Evolutionary conservation across 768 basidiomycete genomes (phyloP), one percentile per base, ranked within the genome.

Genomic region (Asterophora parasitica): DNA sequence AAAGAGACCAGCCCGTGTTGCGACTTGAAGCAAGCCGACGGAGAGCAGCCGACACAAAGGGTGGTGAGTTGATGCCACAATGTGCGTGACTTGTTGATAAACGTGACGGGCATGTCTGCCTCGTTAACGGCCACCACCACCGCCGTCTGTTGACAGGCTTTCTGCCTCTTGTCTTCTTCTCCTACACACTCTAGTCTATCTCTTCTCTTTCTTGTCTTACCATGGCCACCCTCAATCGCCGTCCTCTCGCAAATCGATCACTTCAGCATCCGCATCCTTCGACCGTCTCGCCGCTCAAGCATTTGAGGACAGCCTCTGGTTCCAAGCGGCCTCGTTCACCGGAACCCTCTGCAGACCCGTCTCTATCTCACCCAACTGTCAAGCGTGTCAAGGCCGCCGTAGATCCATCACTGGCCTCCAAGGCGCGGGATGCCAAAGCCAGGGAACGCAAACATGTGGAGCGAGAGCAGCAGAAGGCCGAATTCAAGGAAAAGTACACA

Each of bases 401-500:
- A 12, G 53, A 57, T 11, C 49, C 58, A 27, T 56, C 54, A 4
- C 37, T 57, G 33, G 49, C 45, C 40, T 44, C 48, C 39, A 39
- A 42, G 37, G 54, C 43, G 46, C 61, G 75, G 33, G 64, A 70
- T 16, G 61, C 23, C 23, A 23, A 68, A 37, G 65, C 68, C 51
- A 77, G 68, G 60, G 76, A 78, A 35, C 75, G 71, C 36, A 76
- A 67, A 45, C 66, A 73, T 26, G 64, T 70, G 4, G 77, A 78
- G 51, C 73, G 79, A 23, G 77, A 81, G 53, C 71, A 74, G 50
- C 73, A 74, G 54, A 78, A 83, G 52, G 70, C 72, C 4, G 85
- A 89, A 56, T 98, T 92, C 71, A 81, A 78, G 59, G 67, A 79
- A 40, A 96, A 92, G 71, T 97, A 92, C 66, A 78, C 76, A 46